Conservation (phyloP, 768 basidiomycete species). For the Russula sp. region DNA sequence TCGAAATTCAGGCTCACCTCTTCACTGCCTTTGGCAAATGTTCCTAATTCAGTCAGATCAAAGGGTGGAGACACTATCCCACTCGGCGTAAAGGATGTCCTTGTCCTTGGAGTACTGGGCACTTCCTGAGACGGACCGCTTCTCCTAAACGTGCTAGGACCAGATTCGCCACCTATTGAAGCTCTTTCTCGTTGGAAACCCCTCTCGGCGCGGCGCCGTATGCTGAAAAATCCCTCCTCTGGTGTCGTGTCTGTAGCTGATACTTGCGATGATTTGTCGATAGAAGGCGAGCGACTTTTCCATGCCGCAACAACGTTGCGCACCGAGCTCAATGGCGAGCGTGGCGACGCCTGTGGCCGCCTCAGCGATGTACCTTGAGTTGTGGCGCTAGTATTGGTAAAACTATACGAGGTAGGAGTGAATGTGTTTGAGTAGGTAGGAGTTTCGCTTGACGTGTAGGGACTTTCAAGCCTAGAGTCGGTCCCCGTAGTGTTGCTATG, state of each 20-base stretch:
- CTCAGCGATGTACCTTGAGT: constrained; percentile 53
- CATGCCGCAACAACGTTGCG: constrained; percentile 76
- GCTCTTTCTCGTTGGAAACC: constrained; percentile 35
- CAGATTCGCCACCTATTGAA: constrained; percentile 17
- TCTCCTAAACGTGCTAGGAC: constrained; percentile 18
- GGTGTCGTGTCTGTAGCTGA: constrained; percentile 16
- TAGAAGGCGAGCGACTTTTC: constrained; percentile 67
- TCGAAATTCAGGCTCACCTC: constrained; percentile 42
- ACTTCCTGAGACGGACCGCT: constrained; percentile 17
- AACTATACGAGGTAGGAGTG: constrained; percentile 40
- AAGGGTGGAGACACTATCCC: constrained; percentile 46
- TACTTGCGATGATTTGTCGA: constrained; percentile 29
- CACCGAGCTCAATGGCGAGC: constrained; percentile 69
- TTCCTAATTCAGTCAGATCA: constrained; percentile 47
- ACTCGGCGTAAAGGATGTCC: constrained; percentile 34
- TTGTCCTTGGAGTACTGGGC: constrained; percentile 35
- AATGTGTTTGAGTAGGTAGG: constrained; percentile 40
- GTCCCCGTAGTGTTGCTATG: constrained; percentile 34
- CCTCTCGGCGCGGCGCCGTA: constrained; percentile 45
- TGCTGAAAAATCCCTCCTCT: constrained; percentile 51
- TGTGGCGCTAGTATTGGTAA: constrained; percentile 37
- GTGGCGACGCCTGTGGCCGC: constrained; percentile 59
- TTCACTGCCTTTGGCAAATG: constrained; percentile 42
- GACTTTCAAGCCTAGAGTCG: constrained; percentile 39
- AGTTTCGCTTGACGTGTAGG: constrained; percentile 32